These are phyloP conservation scores for Verticillium nonalfalfae DNA, from an alignment of 2,329 filamentous ascomycete genomes.

Conservation along the genomic window DNA sequence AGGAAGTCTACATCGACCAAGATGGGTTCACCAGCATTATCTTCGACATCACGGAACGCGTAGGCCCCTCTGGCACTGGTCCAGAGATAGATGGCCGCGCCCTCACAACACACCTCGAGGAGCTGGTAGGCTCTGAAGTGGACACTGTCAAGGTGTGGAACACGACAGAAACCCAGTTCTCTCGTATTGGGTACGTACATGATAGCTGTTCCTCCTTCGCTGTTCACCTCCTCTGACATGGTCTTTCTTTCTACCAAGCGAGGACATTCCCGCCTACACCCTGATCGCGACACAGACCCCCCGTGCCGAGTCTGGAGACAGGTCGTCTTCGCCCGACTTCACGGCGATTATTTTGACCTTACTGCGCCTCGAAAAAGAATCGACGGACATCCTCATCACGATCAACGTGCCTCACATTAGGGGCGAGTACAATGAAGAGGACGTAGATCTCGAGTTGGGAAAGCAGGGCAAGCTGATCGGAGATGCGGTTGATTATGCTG, in stretches of 20 bases:
- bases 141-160: constrained; percentile 62
- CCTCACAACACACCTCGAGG: constrained; percentile 61
- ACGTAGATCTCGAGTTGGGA: constrained; percentile 61
- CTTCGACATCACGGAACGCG: constrained; percentile 82
- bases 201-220: background rate
- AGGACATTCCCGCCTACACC: constrained; percentile 56
- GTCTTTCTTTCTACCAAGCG: constrained; percentile 19
- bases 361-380: constrained; percentile 66
- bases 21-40: constrained; percentile 82
- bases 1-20: constrained; percentile 86
- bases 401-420: constrained; percentile 83
- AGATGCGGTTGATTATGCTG: constrained; percentile 60
- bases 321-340: constrained; percentile 47
- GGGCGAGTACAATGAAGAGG: constrained; percentile 66
- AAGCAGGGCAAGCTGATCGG: constrained; percentile 63
- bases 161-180: constrained; percentile 54
- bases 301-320: constrained; percentile 24
- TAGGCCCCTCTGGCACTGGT: constrained; percentile 47
- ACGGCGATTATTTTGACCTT: constrained; percentile 74
- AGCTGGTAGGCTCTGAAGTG: constrained; percentile 58
- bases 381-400: constrained; percentile 76
- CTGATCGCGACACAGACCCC: constrained; percentile 60
- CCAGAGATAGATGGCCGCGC: constrained; percentile 64
- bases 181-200: constrained; percentile 41
- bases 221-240: background rate